Conservation (phyloP, 331 rosid species). For the Malus hybrid region DNA sequence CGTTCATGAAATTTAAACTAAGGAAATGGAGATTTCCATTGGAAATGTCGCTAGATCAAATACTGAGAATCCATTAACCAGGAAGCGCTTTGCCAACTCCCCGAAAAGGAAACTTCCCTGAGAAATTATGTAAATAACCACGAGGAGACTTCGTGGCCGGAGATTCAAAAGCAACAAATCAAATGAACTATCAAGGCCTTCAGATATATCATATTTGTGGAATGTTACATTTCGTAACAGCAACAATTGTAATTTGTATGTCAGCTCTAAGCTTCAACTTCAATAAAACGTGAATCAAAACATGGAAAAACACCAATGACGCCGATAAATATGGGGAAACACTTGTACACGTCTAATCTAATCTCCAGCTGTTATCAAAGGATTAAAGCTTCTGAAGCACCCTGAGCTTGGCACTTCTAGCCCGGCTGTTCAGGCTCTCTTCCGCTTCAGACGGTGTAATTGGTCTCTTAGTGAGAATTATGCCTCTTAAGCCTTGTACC, state of each 20-base stretch:
- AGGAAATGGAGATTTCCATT: too few relatives aligned
- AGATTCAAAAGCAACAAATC: not conserved
- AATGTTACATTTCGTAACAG: not conserved
- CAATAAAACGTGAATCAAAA: not conserved
- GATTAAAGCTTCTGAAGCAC: slow-evolving; percentile 58
- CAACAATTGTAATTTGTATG: not conserved
- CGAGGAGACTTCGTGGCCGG: not conserved
- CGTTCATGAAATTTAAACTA: too few relatives aligned
- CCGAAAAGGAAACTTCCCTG: too few relatives aligned
- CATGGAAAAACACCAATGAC: not conserved
- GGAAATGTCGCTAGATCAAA: too few relatives aligned
- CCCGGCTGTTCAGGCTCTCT: slow-evolving; percentile 65
- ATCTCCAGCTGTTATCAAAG: not conserved
- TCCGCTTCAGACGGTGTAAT: slow-evolving; percentile 82
- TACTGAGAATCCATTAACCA: too few relatives aligned
- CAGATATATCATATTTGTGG: not conserved
- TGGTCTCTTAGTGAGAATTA: slow-evolving; percentile 81
- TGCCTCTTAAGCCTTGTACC: slow-evolving; percentile 55
- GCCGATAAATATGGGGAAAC: not conserved
- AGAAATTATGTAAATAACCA: too few relatives aligned
- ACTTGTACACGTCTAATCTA: too few relatives aligned
- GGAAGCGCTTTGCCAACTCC: too few relatives aligned
- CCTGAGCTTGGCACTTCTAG: slow-evolving; percentile 91
- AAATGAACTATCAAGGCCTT: not conserved
- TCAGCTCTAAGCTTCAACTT: not conserved